A percentile compares a stretch with the other conserved stretches of the same genome.
These are phyloP conservation scores for Trichoderma gracile DNA, from an alignment of 2,329 filamentous ascomycete species.

Conservation along the genomic window DNA sequence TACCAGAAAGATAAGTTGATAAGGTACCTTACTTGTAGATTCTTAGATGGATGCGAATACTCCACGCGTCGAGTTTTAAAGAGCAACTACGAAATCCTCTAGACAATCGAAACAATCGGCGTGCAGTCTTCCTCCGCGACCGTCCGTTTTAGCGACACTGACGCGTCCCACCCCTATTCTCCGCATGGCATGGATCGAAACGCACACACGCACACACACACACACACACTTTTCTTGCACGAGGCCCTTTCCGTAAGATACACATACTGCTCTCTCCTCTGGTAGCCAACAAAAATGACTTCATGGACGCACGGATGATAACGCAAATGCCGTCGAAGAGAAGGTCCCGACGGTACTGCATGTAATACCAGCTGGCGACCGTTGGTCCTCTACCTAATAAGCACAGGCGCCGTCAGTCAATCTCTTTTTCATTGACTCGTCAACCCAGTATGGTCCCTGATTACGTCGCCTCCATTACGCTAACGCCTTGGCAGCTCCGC, in stretches of 20 bases:
- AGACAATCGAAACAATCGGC: too few relatives aligned
- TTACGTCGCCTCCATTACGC: conserved; percentile 17
- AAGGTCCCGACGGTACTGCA: too few relatives aligned
- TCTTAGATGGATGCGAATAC: too few relatives aligned
- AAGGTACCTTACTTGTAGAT: too few relatives aligned
- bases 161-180: conserved; percentile 6
- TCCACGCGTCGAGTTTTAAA: too few relatives aligned
- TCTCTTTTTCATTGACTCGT: conserved; percentile 5
- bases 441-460: conserved; percentile 11
- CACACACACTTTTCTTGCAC: too few relatives aligned
- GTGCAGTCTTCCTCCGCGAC: neutral
- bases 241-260: too few relatives aligned
- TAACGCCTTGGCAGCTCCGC: conserved; percentile 19
- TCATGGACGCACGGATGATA: neutral
- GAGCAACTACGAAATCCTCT: too few relatives aligned
- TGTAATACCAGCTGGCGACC: neutral
- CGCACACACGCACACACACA: too few relatives aligned
- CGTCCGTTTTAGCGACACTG: neutral
- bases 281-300: too few relatives aligned
- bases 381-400: neutral
- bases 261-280: too few relatives aligned
- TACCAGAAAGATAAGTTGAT: too few relatives aligned
- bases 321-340: neutral
- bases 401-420: neutral
- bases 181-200: neutral